A percentile compares a stretch with the other conserved stretches of the same genome.
Evolutionary conservation across 1,139 yeast species (phyloP).

Genomic region (Suhomyces atakaporum): DNA sequence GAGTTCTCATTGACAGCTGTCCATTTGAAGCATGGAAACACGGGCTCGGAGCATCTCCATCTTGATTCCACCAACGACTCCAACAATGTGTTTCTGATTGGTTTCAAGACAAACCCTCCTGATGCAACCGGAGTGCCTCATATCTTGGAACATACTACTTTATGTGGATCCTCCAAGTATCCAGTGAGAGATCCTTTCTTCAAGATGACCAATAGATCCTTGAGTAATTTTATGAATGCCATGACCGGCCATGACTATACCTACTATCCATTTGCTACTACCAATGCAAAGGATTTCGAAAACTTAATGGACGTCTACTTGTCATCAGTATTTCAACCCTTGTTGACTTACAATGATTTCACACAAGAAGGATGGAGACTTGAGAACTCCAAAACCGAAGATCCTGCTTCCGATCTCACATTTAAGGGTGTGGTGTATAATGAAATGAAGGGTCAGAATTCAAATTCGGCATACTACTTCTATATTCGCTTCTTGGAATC

Average conservation of each 20-base stretch:
- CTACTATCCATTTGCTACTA: conserved; percentile 93
- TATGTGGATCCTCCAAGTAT: conserved; percentile 87
- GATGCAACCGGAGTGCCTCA: conserved; percentile 95
- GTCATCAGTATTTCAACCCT: conserved; percentile 84
- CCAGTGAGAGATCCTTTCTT: conserved; percentile 98
- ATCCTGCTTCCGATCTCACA: conserved; percentile 58
- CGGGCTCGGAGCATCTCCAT: conserved; percentile 84
- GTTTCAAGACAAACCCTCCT: conserved; percentile 93
- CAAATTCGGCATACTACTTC: conserved; percentile 82
- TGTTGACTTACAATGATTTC: conserved; percentile 77
- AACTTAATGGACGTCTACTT: conserved; percentile 87
- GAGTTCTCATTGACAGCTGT: conserved; percentile 83
- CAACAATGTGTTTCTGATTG: conserved; percentile 86
- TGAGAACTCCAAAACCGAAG: conserved; percentile 66
- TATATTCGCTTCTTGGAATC: conserved; percentile 84
- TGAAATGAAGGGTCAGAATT: conserved; percentile 98
- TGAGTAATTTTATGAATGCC: conserved; percentile 97
- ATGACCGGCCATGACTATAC: conserved; percentile 98
- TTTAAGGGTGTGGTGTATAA: conserved; percentile 97
- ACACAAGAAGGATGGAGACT: conserved; percentile 98
- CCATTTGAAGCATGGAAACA: conserved; percentile 60
- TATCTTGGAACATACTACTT: conserved; percentile 89
- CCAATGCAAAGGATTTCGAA: conserved; percentile 76
- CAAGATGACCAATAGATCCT: conserved; percentile 85
- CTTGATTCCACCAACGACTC: conserved; percentile 72